phyloP scores from a whole-genome alignment of 768 basidiomycete species.

The Hericium erinaceus region DNA sequence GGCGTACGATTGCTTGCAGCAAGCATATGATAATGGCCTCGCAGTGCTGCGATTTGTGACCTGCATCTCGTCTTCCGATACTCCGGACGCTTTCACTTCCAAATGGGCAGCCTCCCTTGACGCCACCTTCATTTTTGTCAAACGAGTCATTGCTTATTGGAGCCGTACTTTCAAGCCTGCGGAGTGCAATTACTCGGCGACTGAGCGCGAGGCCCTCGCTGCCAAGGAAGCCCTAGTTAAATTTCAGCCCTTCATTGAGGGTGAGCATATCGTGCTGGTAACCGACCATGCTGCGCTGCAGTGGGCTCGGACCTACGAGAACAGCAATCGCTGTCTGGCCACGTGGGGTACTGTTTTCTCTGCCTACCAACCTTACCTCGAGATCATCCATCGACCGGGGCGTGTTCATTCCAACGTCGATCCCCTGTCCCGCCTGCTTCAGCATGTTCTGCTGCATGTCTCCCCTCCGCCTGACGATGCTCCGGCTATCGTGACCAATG shows the following conservation, averaged over 20 bases:
- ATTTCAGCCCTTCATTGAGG: constrained; percentile 19
- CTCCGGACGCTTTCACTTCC: too few relatives aligned
- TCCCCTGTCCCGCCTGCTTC: constrained; percentile 15
- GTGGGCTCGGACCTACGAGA: constrained; percentile 19
- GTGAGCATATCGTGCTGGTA: constrained; percentile 19
- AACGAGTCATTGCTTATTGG: constrained; percentile 17
- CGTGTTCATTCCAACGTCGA: constrained; percentile 26
- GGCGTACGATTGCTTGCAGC: constrained; percentile 10
- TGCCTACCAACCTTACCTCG: constrained; percentile 20
- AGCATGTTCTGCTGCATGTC: neutral
- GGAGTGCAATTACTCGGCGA: too few relatives aligned
- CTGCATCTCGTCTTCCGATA: too few relatives aligned
- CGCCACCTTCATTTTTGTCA: constrained; percentile 9
- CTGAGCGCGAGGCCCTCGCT: too few relatives aligned
- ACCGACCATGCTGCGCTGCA: constrained; percentile 20
- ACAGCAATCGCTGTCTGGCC: constrained; percentile 17
- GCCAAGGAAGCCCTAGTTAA: too few relatives aligned
- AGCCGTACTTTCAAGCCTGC: constrained; percentile 5
- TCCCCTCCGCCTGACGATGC: neutral
- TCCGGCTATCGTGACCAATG: neutral
- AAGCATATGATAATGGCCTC: neutral
- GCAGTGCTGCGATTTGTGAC: neutral
- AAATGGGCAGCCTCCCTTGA: too few relatives aligned
- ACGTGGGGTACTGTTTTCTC: constrained; percentile 26
- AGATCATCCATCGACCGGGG: constrained; percentile 25